phyloP scores from a whole-genome alignment of 495 filamentous ascomycete genomes.

The Sabuloglossum arenarium region DNA sequence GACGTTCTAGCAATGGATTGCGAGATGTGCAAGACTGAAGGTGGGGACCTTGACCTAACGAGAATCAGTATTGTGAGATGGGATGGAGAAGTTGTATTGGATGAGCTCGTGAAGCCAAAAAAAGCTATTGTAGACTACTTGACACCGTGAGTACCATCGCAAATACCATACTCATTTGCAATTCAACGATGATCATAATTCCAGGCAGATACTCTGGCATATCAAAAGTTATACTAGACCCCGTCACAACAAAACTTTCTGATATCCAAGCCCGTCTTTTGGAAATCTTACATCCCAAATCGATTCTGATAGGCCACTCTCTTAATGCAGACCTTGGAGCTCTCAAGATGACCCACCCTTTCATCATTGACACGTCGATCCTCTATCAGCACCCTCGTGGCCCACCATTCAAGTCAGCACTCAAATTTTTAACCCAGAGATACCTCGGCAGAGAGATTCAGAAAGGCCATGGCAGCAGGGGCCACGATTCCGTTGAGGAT shows the following conservation, averaged over 20 bases:
- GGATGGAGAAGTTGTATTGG: constrained; percentile 64
- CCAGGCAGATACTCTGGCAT: constrained; percentile 51
- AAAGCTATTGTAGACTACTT: constrained; percentile 76
- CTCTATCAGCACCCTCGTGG: constrained; percentile 69
- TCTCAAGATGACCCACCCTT: constrained; percentile 70
- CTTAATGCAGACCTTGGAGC: constrained; percentile 76
- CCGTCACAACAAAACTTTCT: constrained; percentile 58
- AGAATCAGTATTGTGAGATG: constrained; percentile 71
- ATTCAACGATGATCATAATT: neutral
- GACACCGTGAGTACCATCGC: constrained; percentile 32
- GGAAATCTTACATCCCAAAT: constrained; percentile 44
- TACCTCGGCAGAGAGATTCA: constrained; percentile 75
- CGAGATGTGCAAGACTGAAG: constrained; percentile 83
- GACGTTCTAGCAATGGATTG: constrained; percentile 77
- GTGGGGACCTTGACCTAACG: constrained; percentile 55
- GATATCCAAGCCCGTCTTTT: constrained; percentile 71
- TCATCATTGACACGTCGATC: constrained; percentile 74
- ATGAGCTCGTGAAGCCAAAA: constrained; percentile 79
- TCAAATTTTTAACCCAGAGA: constrained; percentile 68
- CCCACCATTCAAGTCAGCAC: constrained; percentile 46
- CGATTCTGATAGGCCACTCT: constrained; percentile 79
- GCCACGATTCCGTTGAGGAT: constrained; percentile 87
- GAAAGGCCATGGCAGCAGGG: constrained; percentile 40
- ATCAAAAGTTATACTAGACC: constrained; percentile 57
- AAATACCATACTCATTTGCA: neutral